Conservation (phyloP, 1,284 basidiomycete species). For the Earliella scabrosa region DNA sequence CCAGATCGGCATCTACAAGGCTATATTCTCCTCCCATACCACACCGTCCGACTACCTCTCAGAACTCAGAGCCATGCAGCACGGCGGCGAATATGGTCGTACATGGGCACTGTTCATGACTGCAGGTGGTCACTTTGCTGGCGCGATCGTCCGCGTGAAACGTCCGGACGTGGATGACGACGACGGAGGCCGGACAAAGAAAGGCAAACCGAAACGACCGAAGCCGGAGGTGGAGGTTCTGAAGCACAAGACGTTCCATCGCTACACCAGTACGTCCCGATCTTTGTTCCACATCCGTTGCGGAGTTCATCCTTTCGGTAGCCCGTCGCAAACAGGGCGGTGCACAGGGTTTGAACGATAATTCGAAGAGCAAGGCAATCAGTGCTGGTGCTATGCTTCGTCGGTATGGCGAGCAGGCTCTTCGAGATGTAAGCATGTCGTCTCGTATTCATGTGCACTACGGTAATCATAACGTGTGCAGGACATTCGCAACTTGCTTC, state of each 20-base stretch:
- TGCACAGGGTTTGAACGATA: conserved; percentile 91
- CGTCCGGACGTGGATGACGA: conserved; percentile 50
- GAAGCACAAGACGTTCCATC: conserved; percentile 95
- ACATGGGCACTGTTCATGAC: conserved; percentile 96
- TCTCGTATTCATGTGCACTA: not conserved
- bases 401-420: conserved; percentile 92
- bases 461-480: conserved; percentile 33
- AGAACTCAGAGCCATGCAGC: conserved; percentile 73
- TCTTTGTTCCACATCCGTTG: not conserved
- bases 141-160: conserved; percentile 81
- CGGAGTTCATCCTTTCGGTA: conserved; percentile 37
- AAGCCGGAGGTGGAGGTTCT: conserved; percentile 80
- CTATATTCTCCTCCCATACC: conserved; percentile 63
- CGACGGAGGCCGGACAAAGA: conserved; percentile 48
- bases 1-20: conserved; percentile 89
- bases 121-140: conserved; percentile 97
- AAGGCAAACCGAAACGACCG: conserved; percentile 62
- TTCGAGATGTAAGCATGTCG: conserved; percentile 74
- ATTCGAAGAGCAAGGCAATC: conserved; percentile 90
- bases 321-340: conserved; percentile 98
- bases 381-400: conserved; percentile 95
- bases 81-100: conserved; percentile 61
- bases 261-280: conserved; percentile 85
- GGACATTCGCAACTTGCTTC: conserved; percentile 85
- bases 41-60: conserved; percentile 49